Conservation (phyloP, 371 early-diverging fungal genomes). For the Mucor racemosus region DNA sequence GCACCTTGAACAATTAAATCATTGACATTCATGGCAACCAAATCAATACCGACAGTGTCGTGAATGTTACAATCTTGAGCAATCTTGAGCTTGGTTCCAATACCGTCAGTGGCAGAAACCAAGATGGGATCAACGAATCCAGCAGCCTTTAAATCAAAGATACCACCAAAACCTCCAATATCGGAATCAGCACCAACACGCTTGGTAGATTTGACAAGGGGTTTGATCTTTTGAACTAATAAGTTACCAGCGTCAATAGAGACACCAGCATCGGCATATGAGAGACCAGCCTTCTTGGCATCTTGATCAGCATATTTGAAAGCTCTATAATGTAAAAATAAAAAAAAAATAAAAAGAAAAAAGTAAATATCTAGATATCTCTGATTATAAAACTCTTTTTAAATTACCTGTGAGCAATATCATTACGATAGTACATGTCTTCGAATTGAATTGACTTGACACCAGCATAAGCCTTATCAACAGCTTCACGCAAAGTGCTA, state of each 20-base stretch:
- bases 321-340: no score
- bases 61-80: slow-evolving; percentile 86
- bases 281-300: slow-evolving; percentile 54
- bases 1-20: slow-evolving; percentile 99
- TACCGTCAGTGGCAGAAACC: slow-evolving; percentile 97
- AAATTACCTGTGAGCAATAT: slow-evolving; percentile 83
- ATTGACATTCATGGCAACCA: slow-evolving; percentile 99
- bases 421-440: slow-evolving; percentile 83
- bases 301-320: slow-evolving; percentile 60
- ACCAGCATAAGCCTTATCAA: slow-evolving; percentile 76
- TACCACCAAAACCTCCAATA: slow-evolving; percentile 97
- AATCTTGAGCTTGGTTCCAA: slow-evolving; percentile 97
- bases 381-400: no score
- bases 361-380: no score
- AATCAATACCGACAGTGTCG: slow-evolving; percentile 93
- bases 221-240: slow-evolving; percentile 94
- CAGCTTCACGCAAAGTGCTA: slow-evolving; percentile 71
- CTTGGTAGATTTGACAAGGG: slow-evolving; percentile 88
- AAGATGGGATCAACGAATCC: slow-evolving; percentile 91
- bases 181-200: slow-evolving; percentile 94
- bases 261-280: slow-evolving; percentile 96
- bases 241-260: slow-evolving; percentile 95
- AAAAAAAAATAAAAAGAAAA: no score
- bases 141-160: slow-evolving; percentile 93
- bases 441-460: slow-evolving; percentile 80